Conservation (phyloP, 176 grass and related monocot genomes). For the Oryza glumipatula region DNA sequence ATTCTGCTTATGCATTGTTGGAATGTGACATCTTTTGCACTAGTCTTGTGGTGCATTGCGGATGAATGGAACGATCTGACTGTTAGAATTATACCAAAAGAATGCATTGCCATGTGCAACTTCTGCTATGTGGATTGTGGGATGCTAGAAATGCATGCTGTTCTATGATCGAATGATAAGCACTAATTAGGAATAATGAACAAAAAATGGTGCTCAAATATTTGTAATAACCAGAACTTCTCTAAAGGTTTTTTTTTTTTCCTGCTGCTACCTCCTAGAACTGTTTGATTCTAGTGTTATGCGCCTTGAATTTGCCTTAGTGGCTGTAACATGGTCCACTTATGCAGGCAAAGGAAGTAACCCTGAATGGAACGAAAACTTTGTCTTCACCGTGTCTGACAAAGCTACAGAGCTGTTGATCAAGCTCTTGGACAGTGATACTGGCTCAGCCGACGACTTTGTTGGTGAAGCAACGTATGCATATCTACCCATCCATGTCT, state of each 20-base stretch:
- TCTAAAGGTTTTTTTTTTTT: neutral
- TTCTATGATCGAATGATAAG: neutral
- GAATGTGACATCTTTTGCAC: neutral
- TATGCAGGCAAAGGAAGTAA: constrained; percentile 76
- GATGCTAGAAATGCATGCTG: neutral
- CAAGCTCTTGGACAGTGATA: constrained; percentile 88
- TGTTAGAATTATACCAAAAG: neutral
- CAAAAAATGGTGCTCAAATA: neutral
- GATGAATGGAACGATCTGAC: neutral
- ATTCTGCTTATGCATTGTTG: neutral
- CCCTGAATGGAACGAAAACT: constrained; percentile 95
- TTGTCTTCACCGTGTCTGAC: constrained; percentile 81
- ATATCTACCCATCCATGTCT: constrained; percentile 19
- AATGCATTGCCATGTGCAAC: constrained; percentile 1
- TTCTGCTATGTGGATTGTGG: constrained; percentile 7
- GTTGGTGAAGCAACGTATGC: constrained; percentile 85
- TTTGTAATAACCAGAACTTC: neutral
- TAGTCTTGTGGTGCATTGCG: neutral
- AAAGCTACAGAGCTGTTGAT: constrained; percentile 60
- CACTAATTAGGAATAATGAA: neutral
- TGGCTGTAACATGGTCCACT: neutral
- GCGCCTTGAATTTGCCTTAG: neutral
- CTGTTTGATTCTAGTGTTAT: constrained; percentile 20
- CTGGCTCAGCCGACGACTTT: constrained; percentile 64
- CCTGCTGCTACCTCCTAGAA: neutral